Evolutionary conservation across 2,329 filamentous ascomycete species (phyloP), one percentile per base, ranked within the genome.

Genomic region (Exophiala dermatitidis): DNA sequence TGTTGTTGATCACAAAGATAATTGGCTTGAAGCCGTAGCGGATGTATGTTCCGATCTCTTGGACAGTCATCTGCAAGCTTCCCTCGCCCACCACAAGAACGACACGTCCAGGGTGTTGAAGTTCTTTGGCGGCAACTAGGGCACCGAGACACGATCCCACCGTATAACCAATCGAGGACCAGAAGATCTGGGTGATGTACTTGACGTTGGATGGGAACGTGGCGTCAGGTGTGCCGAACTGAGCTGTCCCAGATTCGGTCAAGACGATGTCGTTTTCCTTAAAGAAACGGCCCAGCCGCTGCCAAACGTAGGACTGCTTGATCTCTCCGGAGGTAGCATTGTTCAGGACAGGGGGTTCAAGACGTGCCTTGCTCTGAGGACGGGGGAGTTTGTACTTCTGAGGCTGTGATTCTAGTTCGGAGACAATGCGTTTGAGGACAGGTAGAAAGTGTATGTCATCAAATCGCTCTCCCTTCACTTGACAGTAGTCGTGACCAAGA

Each of bases 371-470:
- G 3, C 48, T 34, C 28, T 43, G 46, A 3, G 46, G 48, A 2
- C 57, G 51, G 6, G 57, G 57, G 19, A 59, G 41, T n/a, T 53
- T 51, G 43, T 50, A 57, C 38, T 54, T 56, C 30, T 53, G 48
- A 10, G 51, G 41, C 4, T 55, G 38, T 31, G 51, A 38, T 32
- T 54, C 54, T 9, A 59, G 46, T 9, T 46, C 41, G 7, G 44
- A 36, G 9, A 62, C 54, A 19, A 62, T 36, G 8, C 47, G 48
- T 49, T 46, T 42, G 33, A 62, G 48, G 44, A 62, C 37, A 2
- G 58, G 56, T 5, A 60, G 43, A 40, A 70, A 66, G 4, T 70
- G 64, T 41, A 65, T 64, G 9, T 51, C 51, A 1, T 67, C 56
- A 10, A 49, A 59, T 10, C 41, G 54, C 32, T 57, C 38, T 19